Evolutionary conservation across 2,329 filamentous ascomycete species (phyloP).

Genomic region (Microthyrium microscopicum): DNA sequence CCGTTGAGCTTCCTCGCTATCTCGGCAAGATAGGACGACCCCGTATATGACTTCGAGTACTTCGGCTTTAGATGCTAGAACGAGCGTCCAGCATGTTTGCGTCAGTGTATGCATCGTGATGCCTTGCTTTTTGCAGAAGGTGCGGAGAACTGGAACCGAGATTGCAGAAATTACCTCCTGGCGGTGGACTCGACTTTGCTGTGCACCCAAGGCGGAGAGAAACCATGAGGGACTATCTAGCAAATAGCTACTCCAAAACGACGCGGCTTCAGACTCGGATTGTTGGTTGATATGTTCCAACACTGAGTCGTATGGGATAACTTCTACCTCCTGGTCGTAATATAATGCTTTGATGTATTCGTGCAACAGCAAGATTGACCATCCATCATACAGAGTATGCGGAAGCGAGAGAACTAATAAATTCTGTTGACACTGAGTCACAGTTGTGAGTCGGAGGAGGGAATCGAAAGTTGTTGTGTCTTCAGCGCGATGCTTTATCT

Average conservation of each 20-base stretch:
- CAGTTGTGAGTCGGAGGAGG: constrained; percentile 21
- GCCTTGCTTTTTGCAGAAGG: constrained; percentile 47
- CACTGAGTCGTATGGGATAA: constrained; percentile 35
- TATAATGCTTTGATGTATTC: constrained; percentile 54
- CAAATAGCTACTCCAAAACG: constrained; percentile 60
- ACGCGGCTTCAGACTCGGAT: constrained; percentile 29
- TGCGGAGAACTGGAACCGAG: constrained; percentile 25
- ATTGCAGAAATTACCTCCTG: constrained; percentile 30
- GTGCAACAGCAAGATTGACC: constrained; percentile 62
- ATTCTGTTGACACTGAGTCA: constrained; percentile 21
- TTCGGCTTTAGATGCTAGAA: constrained; percentile 45
- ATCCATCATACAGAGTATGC: constrained; percentile 81
- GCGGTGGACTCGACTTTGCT: constrained; percentile 21
- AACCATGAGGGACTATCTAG: constrained; percentile 27
- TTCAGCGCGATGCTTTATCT: constrained; percentile 19
- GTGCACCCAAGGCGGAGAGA: neutral
- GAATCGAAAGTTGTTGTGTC: constrained; percentile 8
- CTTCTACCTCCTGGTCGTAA: constrained; percentile 18
- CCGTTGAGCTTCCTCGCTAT: constrained; percentile 48
- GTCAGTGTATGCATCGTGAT: constrained; percentile 64
- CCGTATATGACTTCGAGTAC: constrained; percentile 68
- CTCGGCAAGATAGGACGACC: constrained; percentile 69
- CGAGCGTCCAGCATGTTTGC: constrained; percentile 58
- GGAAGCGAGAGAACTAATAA: constrained; percentile 55
- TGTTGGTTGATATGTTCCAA: constrained; percentile 36